Evolutionary conservation across 2,329 filamentous ascomycete species (phyloP).

Genomic region (Calonectria montana): DNA sequence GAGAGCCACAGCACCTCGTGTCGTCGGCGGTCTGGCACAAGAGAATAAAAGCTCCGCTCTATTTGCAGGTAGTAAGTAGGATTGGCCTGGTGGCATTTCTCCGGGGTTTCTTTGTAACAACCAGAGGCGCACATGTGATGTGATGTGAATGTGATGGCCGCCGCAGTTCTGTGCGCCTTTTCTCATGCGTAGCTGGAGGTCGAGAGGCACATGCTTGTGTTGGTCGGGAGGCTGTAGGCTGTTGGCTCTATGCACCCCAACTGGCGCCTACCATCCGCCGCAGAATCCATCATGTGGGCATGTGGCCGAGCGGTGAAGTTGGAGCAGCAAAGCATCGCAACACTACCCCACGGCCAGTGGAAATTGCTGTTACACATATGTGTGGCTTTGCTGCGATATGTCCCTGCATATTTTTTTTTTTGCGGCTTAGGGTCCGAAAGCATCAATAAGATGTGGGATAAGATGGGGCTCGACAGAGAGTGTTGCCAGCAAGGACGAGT

Average conservation of each 20-base stretch:
- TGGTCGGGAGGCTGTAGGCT: background rate
- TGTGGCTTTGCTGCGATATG: background rate
- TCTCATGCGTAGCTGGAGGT: background rate
- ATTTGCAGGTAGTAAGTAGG: background rate
- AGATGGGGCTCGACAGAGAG: background rate
- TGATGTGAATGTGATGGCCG: background rate
- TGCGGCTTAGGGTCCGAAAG: background rate
- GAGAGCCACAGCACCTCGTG: background rate
- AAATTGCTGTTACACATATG: background rate
- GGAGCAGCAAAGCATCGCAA: background rate
- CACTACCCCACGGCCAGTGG: background rate
- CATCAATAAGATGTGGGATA: background rate
- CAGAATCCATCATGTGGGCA: constrained; percentile 6
- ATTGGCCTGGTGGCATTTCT: background rate
- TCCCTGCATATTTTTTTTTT: background rate
- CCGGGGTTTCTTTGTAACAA: background rate
- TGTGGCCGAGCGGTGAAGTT: constrained; percentile 8
- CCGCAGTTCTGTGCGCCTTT: background rate
- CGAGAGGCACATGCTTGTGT: background rate
- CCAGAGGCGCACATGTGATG: background rate
- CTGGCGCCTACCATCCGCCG: background rate
- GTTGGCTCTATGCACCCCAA: background rate
- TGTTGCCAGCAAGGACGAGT: background rate
- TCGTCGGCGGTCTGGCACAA: background rate
- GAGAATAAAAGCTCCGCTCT: background rate